Evolutionary conservation across 805 yeast genomes (phyloP), one percentile per base, ranked within the genome.

Genomic region (Yarrowia sp.): DNA sequence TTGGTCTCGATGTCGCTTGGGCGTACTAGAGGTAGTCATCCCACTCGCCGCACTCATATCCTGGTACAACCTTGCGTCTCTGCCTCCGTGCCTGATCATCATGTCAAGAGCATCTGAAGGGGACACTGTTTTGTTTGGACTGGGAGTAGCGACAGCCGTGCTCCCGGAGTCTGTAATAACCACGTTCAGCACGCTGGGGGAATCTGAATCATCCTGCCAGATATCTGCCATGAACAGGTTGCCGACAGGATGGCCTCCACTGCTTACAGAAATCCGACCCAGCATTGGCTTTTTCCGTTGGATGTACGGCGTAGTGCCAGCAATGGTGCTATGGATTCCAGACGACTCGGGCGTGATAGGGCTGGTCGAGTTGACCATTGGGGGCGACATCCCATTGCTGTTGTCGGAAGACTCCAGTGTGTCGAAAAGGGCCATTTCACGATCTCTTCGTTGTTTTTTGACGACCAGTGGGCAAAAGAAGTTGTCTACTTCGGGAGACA

Each of bases 31-130:
- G n/a, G 44, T 22, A 2, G 22, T 8, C 38, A 31, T 15, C 22
- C 8, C 31, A 2, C 47, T 31, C 11, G 41, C 11, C 13, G 2
- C 31, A 7, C 31, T 28, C 7, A 22, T 28, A 10, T 28, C 61
- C 9, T 41, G 61, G 43, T n/a, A 55, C 11, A 55, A n/a, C 15
- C 47, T 38, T 7, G 61, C 61, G 8, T 55, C 47, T 8, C 47
- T n/a, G 15, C 61, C 61, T n/a, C 61, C 61, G 5, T 15, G 8
- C n/a, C 32, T 55, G 61, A 55, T 55, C 61, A 55, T 55, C 45
- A 39, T n/a, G 31, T 55, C 61, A 1, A 55, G 61, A 4, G 61
- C 61, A 7, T 55, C 47, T 15, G 61, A 41, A 9, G 61, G 61
- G 15, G 61, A 55, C 13, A 55, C 38, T 0, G 47, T 31, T 15